Base-by-base conservation (phyloP, 2,329 filamentous ascomycete species). In the Beauveria sp. region DNA sequence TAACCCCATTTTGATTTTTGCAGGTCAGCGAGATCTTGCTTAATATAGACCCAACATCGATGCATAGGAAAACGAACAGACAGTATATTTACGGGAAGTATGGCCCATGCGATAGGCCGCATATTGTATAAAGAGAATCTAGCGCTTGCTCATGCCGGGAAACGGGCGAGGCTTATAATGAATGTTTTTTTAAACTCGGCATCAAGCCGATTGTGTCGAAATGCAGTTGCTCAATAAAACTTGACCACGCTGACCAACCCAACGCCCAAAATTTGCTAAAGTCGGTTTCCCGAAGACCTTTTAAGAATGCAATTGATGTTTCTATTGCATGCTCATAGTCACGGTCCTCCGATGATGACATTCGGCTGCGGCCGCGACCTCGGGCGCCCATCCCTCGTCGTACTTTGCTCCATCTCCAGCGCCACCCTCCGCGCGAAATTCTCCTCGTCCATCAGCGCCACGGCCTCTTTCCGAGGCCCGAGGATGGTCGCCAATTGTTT, bases 401-500 rank as follows among this genome's bases (percentile, higher is more conserved):
- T n/a, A 16, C 63, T 62, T 20, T 46, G 47, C 20, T 43, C 40
- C 24, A 48, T 1, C 43, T 62, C 58, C 50, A 43, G 22, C 3
- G 51, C 58, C 7, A 61, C 43, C n/a, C 47, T n/a, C 37, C 47
- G 28, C 20, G 59, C 52, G 51, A 61, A 61, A 14, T 55, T 57
- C 18, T 55, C 44, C 30, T 48, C 37, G 14, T 46, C 28, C 40
- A 59, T 55, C 34, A 55, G 52, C 4, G 55, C 58, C 22, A 55
- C n/a, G 30, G 37, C 34, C 44, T 52, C 30, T 6, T 34, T 40
- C 26, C 37, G 34, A 9, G 62, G 43, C 18, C 61, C 61, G 16
- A 66, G 51, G 4, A 65, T 55, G 26, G 37, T 34, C 1, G 59
- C 54, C 24, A 66, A 46, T 6, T 16, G 3, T 51, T 60, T 60